phyloP scores from a whole-genome alignment of 106 monocot species.

The Triglochin maritima region DNA sequence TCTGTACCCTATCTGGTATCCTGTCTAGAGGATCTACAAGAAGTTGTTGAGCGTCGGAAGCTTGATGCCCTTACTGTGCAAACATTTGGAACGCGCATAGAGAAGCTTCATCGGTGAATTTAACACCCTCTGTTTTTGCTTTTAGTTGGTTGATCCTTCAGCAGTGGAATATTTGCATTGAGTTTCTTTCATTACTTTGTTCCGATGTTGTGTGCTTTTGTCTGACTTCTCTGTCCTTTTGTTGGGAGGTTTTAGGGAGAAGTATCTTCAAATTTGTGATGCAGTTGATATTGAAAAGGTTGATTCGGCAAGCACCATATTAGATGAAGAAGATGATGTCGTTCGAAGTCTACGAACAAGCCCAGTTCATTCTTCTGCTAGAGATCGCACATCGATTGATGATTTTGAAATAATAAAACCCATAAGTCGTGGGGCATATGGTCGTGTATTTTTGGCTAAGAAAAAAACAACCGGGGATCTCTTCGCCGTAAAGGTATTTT shows the following conservation, averaged over 20 bases:
- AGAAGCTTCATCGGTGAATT: slow-evolving; percentile 83
- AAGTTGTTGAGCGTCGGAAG: slow-evolving; percentile 74
- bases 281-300: slow-evolving; percentile 77
- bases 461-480: slow-evolving; percentile 98
- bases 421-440: slow-evolving; percentile 98
- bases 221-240: slow-evolving; percentile 1
- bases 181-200: no score
- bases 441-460: slow-evolving; percentile 96
- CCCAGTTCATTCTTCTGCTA: slow-evolving; percentile 60
- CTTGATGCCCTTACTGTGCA: slow-evolving; percentile 93
- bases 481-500: slow-evolving; percentile 91
- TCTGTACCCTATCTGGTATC: slow-evolving; percentile 69
- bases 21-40: slow-evolving; percentile 93
- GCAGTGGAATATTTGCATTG: background rate
- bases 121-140: background rate
- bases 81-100: slow-evolving; percentile 95
- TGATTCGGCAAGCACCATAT: slow-evolving; percentile 63
- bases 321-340: slow-evolving; percentile 95
- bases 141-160: background rate
- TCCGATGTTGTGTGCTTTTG: background rate
- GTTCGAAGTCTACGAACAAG: slow-evolving; percentile 83
- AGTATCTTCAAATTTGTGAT: slow-evolving; percentile 92
- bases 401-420: slow-evolving; percentile 99
- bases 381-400: slow-evolving; percentile 94
- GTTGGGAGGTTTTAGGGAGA: slow-evolving; percentile 57